Evolutionary conservation across 352 stramenopile species (phyloP), one percentile per base, ranked within the genome.

Genomic region (Phytophthora nicotianae): DNA sequence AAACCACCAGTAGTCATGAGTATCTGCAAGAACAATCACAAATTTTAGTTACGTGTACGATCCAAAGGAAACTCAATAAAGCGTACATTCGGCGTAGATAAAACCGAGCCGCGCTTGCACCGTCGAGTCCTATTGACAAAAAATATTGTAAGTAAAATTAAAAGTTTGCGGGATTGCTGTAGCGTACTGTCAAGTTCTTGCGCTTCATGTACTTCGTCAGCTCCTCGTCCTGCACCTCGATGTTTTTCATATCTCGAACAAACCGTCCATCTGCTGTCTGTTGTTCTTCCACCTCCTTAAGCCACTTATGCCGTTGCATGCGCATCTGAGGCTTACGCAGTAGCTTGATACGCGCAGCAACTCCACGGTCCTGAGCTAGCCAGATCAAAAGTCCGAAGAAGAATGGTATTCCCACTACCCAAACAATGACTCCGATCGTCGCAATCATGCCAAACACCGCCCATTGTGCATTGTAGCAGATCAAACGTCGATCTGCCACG

Each of bases 381-480:
- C 77, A 82, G 29, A 93, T 89, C n/a, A 91, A 58, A 6, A 91
- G 35, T 41, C 79, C 89, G 50, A 93, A 93, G 68, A 90, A 89
- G 46, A 90, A 84, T 6, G 84, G 84, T 46, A 93, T 90, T 7
- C 84, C 84, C 19, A 89, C 62, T 14, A 93, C 81, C 84, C 84
- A 93, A 0, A 90, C 75, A 9, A 64, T 68, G n/a, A 89, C 64
- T 6, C 84, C 81, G 9, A 81, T 47, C 33, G 79, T 79, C 2
- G 74, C 81, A 0, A 91, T 45, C 3, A 83, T 58, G 6, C 80
- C 82, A 50, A 90, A 93, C 40, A 93, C 52, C 4, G 70, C 68
- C 84, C 84, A 93, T 19, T 69, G 65, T 7, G 66, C 70, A 54
- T 89, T 71, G 64, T 93, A 93, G 53, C 84, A 93, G 5, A 88